Evolutionary conservation across 2,329 filamentous ascomycete species (phyloP).

Genomic region (Penicillium nordicum): DNA sequence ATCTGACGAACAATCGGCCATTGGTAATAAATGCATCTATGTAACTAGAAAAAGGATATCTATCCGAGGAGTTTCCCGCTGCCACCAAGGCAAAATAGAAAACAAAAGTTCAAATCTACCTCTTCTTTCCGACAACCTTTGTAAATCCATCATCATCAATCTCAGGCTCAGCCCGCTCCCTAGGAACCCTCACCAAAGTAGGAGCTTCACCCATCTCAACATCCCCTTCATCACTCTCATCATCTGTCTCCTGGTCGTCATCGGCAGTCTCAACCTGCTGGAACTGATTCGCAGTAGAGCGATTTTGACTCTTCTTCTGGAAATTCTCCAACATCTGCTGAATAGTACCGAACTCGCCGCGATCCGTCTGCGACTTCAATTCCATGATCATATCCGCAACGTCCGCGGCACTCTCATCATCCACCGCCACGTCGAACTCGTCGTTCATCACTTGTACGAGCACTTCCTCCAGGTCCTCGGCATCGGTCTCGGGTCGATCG

Average conservation of each 20-base stretch:
- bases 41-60: conserved; percentile 10
- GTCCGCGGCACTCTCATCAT: conserved; percentile 77
- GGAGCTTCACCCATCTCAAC: conserved; percentile 70
- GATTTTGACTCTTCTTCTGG: conserved; percentile 38
- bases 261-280: conserved; percentile 41
- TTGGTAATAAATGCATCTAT: conserved; percentile 8
- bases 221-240: conserved; percentile 53
- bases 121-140: conserved; percentile 66
- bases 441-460: conserved; percentile 89
- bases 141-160: conserved; percentile 81
- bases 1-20: neutral
- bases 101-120: conserved; percentile 24
- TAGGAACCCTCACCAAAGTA: conserved; percentile 53
- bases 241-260: conserved; percentile 57
- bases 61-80: neutral
- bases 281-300: conserved; percentile 35
- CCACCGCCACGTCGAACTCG: conserved; percentile 89
- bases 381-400: conserved; percentile 71
- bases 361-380: conserved; percentile 61
- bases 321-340: conserved; percentile 55
- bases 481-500: conserved; percentile 61
- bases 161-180: conserved; percentile 65
- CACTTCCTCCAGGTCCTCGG: conserved; percentile 76
- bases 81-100: neutral
- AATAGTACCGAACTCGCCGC: conserved; percentile 64